Conservation (phyloP, 441 rosid genomes). For the Biscutella auriculata region DNA sequence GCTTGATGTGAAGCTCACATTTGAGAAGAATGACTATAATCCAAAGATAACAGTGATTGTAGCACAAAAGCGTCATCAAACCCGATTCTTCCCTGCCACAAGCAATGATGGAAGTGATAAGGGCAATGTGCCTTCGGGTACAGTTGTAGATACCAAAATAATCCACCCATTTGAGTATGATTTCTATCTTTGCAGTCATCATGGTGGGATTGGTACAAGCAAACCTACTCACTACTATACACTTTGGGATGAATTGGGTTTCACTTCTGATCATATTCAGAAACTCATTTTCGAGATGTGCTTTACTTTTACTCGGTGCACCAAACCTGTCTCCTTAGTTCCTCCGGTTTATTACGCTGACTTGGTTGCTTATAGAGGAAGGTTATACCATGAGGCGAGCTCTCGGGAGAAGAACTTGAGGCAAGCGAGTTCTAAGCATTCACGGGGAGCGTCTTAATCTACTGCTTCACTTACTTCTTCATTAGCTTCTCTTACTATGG, state of each 20-base stretch:
- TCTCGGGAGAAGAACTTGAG: constrained; percentile 14
- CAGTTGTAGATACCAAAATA: constrained; percentile 56
- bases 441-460: constrained; percentile 26
- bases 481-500: constrained; percentile 20
- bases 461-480: constrained; percentile 27
- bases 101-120: constrained; percentile 23
- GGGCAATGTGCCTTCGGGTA: constrained; percentile 63
- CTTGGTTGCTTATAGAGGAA: constrained; percentile 58
- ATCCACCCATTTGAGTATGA: constrained; percentile 64
- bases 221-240: constrained; percentile 71
- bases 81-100: constrained; percentile 48
- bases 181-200: constrained; percentile 71
- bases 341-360: constrained; percentile 80
- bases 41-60: constrained; percentile 59
- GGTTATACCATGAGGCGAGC: constrained; percentile 52
- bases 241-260: constrained; percentile 56
- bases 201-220: constrained; percentile 67
- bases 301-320: constrained; percentile 74
- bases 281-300: constrained; percentile 62
- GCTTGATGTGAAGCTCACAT: constrained; percentile 34
- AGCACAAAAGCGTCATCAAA: constrained; percentile 74
- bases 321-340: constrained; percentile 60
- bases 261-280: constrained; percentile 51
- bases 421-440: background rate
- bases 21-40: constrained; percentile 24